These are phyloP conservation scores for Coprinopsis marcescibilis DNA, from an alignment of 768 basidiomycete genomes.

Conservation along the genomic window DNA sequence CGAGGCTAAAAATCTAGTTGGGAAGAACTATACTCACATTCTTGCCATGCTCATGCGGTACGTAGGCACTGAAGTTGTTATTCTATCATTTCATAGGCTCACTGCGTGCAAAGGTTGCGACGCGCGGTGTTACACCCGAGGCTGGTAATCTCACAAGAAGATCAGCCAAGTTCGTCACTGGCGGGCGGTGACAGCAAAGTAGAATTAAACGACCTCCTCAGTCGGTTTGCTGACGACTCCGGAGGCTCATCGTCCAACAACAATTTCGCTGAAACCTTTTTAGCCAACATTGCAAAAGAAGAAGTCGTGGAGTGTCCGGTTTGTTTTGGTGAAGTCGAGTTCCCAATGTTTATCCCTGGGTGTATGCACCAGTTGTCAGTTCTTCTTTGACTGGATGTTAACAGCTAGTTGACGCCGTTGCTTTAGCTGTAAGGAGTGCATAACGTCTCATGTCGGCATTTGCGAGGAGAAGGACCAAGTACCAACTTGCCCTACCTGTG, in stretches of 20 bases:
- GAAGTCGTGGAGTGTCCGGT: conserved; percentile 67
- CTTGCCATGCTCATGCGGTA: conserved; percentile 94
- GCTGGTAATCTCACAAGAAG: conserved; percentile 60
- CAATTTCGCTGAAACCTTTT: conserved; percentile 56
- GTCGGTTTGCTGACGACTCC: conserved; percentile 39
- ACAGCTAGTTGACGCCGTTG: not conserved
- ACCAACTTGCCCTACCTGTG: conserved; percentile 77
- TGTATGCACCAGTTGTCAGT: conserved; percentile 76
- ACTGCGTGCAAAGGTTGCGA: conserved; percentile 78
- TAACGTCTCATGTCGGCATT: conserved; percentile 62
- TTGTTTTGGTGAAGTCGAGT: conserved; percentile 74
- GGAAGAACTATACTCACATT: conserved; percentile 81
- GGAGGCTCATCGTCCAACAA: conserved; percentile 27
- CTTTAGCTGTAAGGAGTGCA: conserved; percentile 81
- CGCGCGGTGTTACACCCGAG: conserved; percentile 90
- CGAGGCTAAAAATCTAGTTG: conserved; percentile 69
- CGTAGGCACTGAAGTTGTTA: too few species aligned
- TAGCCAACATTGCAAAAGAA: conserved; percentile 56
- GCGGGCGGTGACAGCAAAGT: conserved; percentile 41
- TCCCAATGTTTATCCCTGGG: conserved; percentile 60
- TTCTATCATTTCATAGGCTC: too few species aligned
- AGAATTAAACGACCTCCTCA: conserved; percentile 56
- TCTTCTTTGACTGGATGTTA: not conserved
- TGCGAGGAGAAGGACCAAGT: conserved; percentile 67
- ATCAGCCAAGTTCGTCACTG: conserved; percentile 30